Percentiles rank a stretch among this genome's conserved stretches.
Evolutionary conservation across 495 filamentous ascomycete genomes (phyloP).

Genomic region (Jackrogersella multiformis): DNA sequence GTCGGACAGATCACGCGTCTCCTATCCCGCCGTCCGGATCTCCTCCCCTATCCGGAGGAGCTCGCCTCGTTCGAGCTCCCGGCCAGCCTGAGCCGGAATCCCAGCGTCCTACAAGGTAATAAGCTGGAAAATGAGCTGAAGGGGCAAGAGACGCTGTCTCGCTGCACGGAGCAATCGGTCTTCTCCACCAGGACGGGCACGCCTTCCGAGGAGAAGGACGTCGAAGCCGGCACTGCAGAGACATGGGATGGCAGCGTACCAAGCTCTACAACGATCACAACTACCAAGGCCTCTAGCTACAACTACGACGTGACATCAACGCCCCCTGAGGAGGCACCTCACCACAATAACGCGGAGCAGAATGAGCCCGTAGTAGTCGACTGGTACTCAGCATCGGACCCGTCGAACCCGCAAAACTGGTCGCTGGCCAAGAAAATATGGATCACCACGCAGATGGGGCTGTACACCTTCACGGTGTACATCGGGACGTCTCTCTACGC

Average conservation of each 20-base stretch:
- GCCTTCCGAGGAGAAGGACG: slow-evolving; percentile 32
- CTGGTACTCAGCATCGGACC: slow-evolving; percentile 63
- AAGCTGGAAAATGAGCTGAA: slow-evolving; percentile 21
- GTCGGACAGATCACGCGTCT: slow-evolving; percentile 63
- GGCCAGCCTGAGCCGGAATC: slow-evolving; percentile 55
- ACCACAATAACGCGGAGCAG: not conserved
- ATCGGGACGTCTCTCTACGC: slow-evolving; percentile 60
- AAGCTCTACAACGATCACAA: not conserved
- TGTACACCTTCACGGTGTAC: slow-evolving; percentile 61
- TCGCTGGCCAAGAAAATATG: slow-evolving; percentile 48
- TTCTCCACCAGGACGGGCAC: slow-evolving; percentile 26
- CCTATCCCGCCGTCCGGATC: slow-evolving; percentile 56
- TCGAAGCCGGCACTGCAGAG: slow-evolving; percentile 24
- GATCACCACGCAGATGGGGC: slow-evolving; percentile 63
- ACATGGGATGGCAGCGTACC: slow-evolving; percentile 7
- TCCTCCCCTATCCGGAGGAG: slow-evolving; percentile 65
- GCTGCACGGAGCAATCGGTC: slow-evolving; percentile 1
- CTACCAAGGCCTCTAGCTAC: not conserved
- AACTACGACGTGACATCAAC: not conserved
- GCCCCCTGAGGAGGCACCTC: not conserved
- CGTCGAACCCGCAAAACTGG: slow-evolving; percentile 66
- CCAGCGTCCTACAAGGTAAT: slow-evolving; percentile 56
- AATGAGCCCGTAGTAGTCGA: slow-evolving; percentile 60
- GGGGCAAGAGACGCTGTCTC: slow-evolving; percentile 6
- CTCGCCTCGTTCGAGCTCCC: slow-evolving; percentile 60